Percentiles rank a stretch among this genome's conserved stretches.
phyloP scores from a whole-genome alignment of 2,329 filamentous ascomycete species.

The Alternaria arborescens region DNA sequence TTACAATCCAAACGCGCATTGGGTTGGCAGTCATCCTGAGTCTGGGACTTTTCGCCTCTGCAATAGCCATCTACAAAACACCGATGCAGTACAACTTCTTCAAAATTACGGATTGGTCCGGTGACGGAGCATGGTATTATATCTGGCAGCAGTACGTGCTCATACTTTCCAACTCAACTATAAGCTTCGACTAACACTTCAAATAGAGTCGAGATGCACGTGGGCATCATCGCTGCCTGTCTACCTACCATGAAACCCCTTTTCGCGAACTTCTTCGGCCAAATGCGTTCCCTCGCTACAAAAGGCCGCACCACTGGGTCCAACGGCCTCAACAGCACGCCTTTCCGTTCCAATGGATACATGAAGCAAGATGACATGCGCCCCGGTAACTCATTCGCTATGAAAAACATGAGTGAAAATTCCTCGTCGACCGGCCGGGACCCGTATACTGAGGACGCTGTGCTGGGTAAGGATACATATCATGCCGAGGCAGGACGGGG shows the following conservation, averaged over 20 bases:
- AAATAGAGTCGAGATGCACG: constrained; percentile 40
- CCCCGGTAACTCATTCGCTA: constrained; percentile 9
- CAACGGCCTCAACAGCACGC: constrained; percentile 14
- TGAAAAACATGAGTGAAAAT: constrained; percentile 24
- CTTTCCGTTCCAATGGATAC: constrained; percentile 31
- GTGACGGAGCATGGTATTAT: constrained; percentile 36
- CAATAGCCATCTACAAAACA: constrained; percentile 33
- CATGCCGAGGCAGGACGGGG: constrained; percentile 11
- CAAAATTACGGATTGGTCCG: constrained; percentile 38
- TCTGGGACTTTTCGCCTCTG: constrained; percentile 49
- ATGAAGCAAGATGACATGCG: constrained; percentile 20
- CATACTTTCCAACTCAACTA: background rate
- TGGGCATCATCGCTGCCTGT: constrained; percentile 43
- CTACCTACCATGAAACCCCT: constrained; percentile 42
- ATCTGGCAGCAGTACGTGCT: constrained; percentile 36
- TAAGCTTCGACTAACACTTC: constrained; percentile 7
- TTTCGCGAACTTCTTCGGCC: constrained; percentile 35
- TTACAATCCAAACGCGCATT: constrained; percentile 53
- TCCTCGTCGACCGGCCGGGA: constrained; percentile 12
- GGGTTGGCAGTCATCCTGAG: constrained; percentile 46
- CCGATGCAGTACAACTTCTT: constrained; percentile 42
- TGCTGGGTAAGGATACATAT: constrained; percentile 8
- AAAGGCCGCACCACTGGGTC: constrained; percentile 23
- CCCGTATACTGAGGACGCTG: constrained; percentile 21
- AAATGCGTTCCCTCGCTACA: constrained; percentile 30